phyloP scores from a whole-genome alignment of 1,139 yeast species.

The Nakaseomyces glabratus region DNA sequence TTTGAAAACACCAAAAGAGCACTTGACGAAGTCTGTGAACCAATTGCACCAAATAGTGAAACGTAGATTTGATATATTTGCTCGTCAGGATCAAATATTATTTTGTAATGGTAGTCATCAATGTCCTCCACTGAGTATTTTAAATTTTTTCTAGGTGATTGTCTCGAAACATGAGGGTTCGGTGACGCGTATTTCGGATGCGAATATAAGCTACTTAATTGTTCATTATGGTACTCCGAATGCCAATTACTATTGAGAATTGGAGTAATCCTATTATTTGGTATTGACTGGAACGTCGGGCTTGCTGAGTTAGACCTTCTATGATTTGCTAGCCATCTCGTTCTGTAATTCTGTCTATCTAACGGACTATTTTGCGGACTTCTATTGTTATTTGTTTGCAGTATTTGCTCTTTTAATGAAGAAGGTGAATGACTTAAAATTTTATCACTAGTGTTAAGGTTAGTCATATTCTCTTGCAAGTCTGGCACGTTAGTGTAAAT shows the following conservation, averaged over 20 bases:
- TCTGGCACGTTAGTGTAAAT: constrained; percentile 11
- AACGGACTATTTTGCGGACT: too few species aligned
- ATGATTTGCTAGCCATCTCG: background rate
- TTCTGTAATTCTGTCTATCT: constrained; percentile 4
- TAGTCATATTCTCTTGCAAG: constrained; percentile 6
- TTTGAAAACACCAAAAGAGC: constrained; percentile 23
- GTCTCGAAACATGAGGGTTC: constrained; percentile 4
- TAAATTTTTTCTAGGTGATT: constrained; percentile 8
- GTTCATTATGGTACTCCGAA: constrained; percentile 1
- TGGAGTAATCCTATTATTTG: background rate
- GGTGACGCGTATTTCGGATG: constrained; percentile 7
- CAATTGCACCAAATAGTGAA: constrained; percentile 21
- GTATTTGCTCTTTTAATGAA: background rate
- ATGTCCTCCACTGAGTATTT: constrained; percentile 12
- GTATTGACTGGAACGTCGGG: constrained; percentile 6
- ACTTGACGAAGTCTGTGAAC: constrained; percentile 21
- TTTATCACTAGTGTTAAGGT: constrained; percentile 1
- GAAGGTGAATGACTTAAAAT: constrained; percentile 5
- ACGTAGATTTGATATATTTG: constrained; percentile 20
- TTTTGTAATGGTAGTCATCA: constrained; percentile 10
- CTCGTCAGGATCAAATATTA: constrained; percentile 27
- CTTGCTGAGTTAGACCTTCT: constrained; percentile 7
- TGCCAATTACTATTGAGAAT: constrained; percentile 1
- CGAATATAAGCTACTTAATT: constrained; percentile 1
- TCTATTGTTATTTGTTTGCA: background rate